Conservation (phyloP, 2,329 filamentous ascomycete genomes). For the Botrytis elliptica region DNA sequence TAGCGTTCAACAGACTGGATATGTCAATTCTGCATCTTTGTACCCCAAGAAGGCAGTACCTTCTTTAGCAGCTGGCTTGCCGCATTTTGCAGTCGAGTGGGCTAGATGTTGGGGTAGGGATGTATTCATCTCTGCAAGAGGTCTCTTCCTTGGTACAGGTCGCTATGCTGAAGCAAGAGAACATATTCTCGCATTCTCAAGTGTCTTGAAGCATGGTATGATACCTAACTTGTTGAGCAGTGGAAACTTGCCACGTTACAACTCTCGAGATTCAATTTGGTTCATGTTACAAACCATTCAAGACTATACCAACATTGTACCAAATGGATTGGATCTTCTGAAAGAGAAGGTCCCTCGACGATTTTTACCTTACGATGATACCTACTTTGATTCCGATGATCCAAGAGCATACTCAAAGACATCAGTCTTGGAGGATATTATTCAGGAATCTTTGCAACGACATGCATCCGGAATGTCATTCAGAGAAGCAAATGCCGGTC, state of each 20-base stretch:
- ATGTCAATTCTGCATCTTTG: constrained; percentile 84
- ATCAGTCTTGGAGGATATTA: constrained; percentile 82
- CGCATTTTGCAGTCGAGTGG: constrained; percentile 93
- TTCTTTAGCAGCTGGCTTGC: constrained; percentile 85
- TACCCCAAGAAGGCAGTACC: constrained; percentile 84
- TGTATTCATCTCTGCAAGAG: constrained; percentile 92
- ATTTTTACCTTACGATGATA: constrained; percentile 94
- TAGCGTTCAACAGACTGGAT: constrained; percentile 85
- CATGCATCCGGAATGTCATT: constrained; percentile 91
- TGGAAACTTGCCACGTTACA: constrained; percentile 85
- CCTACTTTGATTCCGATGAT: constrained; percentile 84
- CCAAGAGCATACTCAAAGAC: constrained; percentile 78
- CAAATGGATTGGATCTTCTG: constrained; percentile 71
- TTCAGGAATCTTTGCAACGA: constrained; percentile 89
- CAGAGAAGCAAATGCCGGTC: constrained; percentile 90
- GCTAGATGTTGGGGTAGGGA: constrained; percentile 96
- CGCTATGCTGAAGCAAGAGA: constrained; percentile 86
- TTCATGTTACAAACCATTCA: constrained; percentile 97
- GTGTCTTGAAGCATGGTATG: constrained; percentile 97
- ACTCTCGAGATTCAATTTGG: constrained; percentile 95
- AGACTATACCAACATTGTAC: constrained; percentile 81
- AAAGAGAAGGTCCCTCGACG: constrained; percentile 76
- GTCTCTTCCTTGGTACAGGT: constrained; percentile 86
- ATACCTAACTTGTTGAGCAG: constrained; percentile 90
- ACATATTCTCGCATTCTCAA: constrained; percentile 92